These are phyloP conservation scores for Protomyces arabidopsidicola DNA, from an alignment of 1,139 yeast species.

Conservation along the genomic window DNA sequence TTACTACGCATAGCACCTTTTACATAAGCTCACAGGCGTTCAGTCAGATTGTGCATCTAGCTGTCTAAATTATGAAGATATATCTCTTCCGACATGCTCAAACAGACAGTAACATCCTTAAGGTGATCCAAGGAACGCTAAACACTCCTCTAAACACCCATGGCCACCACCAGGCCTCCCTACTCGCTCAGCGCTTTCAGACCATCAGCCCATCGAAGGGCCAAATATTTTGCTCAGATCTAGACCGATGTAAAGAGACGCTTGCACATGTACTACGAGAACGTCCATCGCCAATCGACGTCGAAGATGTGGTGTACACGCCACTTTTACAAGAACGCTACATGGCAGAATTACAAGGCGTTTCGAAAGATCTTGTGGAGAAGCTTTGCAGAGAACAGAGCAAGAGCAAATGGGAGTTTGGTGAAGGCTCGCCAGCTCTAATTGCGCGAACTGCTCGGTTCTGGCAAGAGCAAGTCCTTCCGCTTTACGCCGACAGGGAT, in stretches of 20 bases:
- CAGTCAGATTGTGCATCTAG: too few species aligned
- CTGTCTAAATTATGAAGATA: constrained; percentile 5
- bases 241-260: constrained; percentile 17
- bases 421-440: constrained; percentile 8
- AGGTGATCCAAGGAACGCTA: constrained; percentile 21
- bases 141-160: constrained; percentile 12
- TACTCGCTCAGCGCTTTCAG: constrained; percentile 5
- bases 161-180: constrained; percentile 16
- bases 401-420: constrained; percentile 21
- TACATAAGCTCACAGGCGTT: too few species aligned
- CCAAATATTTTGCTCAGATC: constrained; percentile 8
- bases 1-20: too few species aligned
- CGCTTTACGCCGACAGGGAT: background rate
- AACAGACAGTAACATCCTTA: constrained; percentile 16
- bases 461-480: constrained; percentile 13
- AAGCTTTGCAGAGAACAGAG: constrained; percentile 8
- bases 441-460: constrained; percentile 6
- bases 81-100: constrained; percentile 20
- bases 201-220: background rate
- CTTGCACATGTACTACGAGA: constrained; percentile 10
- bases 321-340: constrained; percentile 9
- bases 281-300: background rate
- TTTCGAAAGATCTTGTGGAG: constrained; percentile 15
- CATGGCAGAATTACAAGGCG: constrained; percentile 26
- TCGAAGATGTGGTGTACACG: constrained; percentile 3